Evolutionary conservation across 768 basidiomycete genomes (phyloP), one percentile per base, ranked within the genome.

Genomic region (Jaapia argillacea): DNA sequence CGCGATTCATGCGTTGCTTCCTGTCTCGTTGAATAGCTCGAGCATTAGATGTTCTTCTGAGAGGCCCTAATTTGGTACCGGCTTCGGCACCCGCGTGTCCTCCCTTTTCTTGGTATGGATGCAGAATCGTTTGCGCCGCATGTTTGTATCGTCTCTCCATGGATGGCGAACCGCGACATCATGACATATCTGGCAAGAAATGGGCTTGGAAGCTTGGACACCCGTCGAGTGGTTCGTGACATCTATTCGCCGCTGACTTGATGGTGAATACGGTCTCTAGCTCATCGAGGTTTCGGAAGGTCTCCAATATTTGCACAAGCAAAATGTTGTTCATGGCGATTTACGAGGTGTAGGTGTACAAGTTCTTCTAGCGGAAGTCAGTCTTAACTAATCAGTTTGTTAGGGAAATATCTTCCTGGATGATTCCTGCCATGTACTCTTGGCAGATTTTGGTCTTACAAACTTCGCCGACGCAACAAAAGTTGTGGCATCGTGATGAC

Each of bases 361-460:
- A 33, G 10, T 33, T 33, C 28, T 10, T 10, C 28, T 10, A 33
- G 28, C 16, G 28, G 28, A 16, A 33, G 10, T 6, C 6, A 40
- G 4, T 18, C 10, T 5, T 36, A 43, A 4, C 28, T 53, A 28
- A 36, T 56, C 52, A 40, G 56, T n/a, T n/a, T n/a, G n/a, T n/a
- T 54, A 36, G 51, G 3, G 53, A n/a, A 65, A 65, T 43, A 61
- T 65, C 23, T 54, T 63, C 16, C 52, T 62, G 12, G 54, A 58
- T 28, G 51, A 58, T 21, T 45, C 58, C 6, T 56, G 56, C 52
- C 57, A 56, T 48, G 58, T 57, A n/a, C 55, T 58, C 24, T 47
- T 66, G 13, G 58, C 60, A 14, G 64, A 66, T 42, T 66, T 65
- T 40, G 64, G 63, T 3, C 45, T 65, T 28, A 54, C 59, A 6